These are phyloP conservation scores for Candida germanica DNA, from an alignment of 805 yeast species.

Conservation along the genomic window DNA sequence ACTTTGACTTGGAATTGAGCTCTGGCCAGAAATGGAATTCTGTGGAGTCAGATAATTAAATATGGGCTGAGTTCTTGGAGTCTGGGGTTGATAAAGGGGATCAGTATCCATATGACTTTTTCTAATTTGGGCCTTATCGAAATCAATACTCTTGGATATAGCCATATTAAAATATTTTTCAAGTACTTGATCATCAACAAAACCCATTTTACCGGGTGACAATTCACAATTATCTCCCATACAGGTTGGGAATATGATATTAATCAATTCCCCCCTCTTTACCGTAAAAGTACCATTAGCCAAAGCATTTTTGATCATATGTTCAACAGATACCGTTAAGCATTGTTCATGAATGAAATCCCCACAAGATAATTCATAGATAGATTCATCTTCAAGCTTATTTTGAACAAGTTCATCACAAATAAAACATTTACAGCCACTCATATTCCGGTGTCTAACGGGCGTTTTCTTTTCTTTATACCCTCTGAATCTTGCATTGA, in stretches of 20 bases:
- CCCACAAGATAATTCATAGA: constrained; percentile 50
- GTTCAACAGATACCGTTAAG: constrained; percentile 27
- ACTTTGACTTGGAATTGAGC: too few relatives aligned
- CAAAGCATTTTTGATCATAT: constrained; percentile 3
- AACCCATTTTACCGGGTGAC: constrained; percentile 1
- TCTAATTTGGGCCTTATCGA: constrained; percentile 7
- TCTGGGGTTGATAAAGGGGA: not conserved
- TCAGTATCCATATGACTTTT: not conserved
- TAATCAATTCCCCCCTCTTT: constrained; percentile 2
- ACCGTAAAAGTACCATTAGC: constrained; percentile 8
- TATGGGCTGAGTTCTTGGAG: not conserved
- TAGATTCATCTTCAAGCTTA: constrained; percentile 42
- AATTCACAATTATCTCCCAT: constrained; percentile 9
- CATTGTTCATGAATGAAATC: constrained; percentile 62
- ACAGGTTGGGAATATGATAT: constrained; percentile 11
- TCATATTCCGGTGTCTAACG: not conserved
- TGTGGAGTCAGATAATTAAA: not conserved
- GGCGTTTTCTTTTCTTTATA: too few relatives aligned
- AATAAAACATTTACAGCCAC: constrained; percentile 43
- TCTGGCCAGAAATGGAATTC: not conserved
- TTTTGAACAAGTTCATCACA: constrained; percentile 52
- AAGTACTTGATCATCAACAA: constrained; percentile 2
- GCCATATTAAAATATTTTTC: constrained; percentile 8
- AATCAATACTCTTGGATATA: constrained; percentile 10
- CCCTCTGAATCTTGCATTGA: too few relatives aligned